Base-by-base conservation (phyloP, 495 filamentous ascomycete species). In the Aspergillus homomorphus region DNA sequence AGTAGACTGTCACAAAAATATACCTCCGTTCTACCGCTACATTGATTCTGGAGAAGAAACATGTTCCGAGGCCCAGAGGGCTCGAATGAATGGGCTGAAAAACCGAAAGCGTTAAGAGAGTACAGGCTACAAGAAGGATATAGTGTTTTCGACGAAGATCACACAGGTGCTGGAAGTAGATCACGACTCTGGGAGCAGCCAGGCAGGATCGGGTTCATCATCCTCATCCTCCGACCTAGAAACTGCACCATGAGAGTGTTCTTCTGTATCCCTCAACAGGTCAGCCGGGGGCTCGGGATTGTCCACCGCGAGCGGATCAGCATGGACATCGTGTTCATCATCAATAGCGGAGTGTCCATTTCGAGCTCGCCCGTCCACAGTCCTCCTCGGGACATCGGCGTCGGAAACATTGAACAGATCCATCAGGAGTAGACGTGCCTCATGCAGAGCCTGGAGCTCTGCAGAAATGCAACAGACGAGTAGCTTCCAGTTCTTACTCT, bases 381-480 rank as follows among this genome's bases (percentile, higher is more conserved):
- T n/a, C n/a, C n/a, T n/a, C n/a, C n/a, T n/a, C n/a, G n/a, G n/a
- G 62, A 69, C 9, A 49, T 64, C 55, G 41, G 62, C 59, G n/a
- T 67, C 59, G 12, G 64, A 57, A n/a, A 68, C 63, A 56, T 63
- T 49, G 54, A 90, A 69, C 2, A 76, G 77, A 18, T 74, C 77
- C 30, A 80, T 72, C 51, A 98, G 74, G 60, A 96, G 80, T 1
- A 73, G 73, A 55, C 82, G 79, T 10, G 87, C 89, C 64, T 92
- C 86, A 51, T 72, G 78, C 53, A 96, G 84, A 8, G 95, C 92
- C 62, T 93, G 89, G 4, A 96, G 69, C 65, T 98, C 94, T 1
- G 94, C 90, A 4, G 91, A 88, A 58, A 97, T 86, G 57, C 89
- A 92, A 57, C 88, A 93, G 21, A 96, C 83, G 22, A 98, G 77